Percentiles rank a stretch among this genome's conserved stretches.
Conservation (phyloP, 768 basidiomycete species). For the Phlegmacium glaucopus region DNA sequence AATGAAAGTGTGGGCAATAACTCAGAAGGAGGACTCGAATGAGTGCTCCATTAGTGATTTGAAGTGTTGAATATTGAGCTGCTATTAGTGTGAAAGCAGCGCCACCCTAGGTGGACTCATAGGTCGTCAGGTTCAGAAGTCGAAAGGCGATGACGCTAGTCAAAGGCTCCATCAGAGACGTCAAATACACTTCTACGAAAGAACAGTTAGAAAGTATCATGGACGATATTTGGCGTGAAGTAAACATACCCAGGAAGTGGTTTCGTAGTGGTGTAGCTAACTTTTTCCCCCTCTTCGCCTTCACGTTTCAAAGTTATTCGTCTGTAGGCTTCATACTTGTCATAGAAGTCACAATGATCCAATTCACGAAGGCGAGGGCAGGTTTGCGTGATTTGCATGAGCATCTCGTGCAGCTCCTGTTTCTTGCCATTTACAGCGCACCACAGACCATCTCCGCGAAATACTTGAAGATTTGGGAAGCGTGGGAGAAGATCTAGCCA, state of each 20-base stretch:
- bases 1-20: conserved; percentile 5
- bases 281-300: conserved; percentile 23
- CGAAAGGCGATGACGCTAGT: conserved; percentile 1
- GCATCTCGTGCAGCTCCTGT: conserved; percentile 38
- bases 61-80: not conserved
- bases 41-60: not conserved
- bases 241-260: conserved; percentile 26
- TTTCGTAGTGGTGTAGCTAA: conserved; percentile 30
- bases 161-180: conserved; percentile 23
- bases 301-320: conserved; percentile 37
- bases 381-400: conserved; percentile 34
- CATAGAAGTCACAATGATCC: conserved; percentile 36
- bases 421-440: conserved; percentile 31
- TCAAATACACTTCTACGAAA: conserved; percentile 19
- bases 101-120: conserved; percentile 19
- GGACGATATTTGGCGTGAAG: not conserved
- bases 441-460: conserved; percentile 44
- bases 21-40: not conserved
- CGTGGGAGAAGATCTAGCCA: conserved; percentile 39
- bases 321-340: conserved; percentile 29
- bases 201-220: not conserved
- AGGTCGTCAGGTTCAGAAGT: not conserved
- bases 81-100: conserved; percentile 3
- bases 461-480: conserved; percentile 40
- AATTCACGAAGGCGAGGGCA: conserved; percentile 41